Evolutionary conservation across 208 protist genomes (phyloP).

Genomic region (Strigomonas culicis): DNA sequence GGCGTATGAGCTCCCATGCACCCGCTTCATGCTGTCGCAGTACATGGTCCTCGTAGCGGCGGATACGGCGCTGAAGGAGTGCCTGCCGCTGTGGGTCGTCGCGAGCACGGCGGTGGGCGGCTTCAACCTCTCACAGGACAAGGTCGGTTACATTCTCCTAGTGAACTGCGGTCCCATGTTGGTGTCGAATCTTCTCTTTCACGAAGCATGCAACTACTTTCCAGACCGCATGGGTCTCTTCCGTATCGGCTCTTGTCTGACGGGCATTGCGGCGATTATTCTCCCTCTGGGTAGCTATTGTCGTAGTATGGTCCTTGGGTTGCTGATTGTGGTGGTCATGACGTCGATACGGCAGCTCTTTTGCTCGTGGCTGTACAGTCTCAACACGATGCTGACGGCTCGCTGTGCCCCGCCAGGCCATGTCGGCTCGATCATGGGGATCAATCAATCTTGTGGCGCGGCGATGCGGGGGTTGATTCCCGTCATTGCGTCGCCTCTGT

Average conservation of each 20-base stretch:
- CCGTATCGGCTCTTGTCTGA: conserved; percentile 23
- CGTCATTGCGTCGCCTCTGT: conserved; percentile 43
- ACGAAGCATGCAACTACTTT: conserved; percentile 24
- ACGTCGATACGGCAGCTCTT: conserved; percentile 28
- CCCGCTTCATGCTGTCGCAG: conserved; percentile 44
- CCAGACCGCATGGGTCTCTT: conserved; percentile 41
- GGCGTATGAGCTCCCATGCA: conserved; percentile 27
- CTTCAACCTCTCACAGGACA: conserved; percentile 20
- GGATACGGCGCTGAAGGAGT: conserved; percentile 30
- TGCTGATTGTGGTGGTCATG: conserved; percentile 20
- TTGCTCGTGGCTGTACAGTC: conserved; percentile 44
- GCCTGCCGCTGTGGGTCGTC: conserved; percentile 50
- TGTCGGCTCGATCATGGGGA: conserved; percentile 53
- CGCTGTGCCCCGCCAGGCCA: conserved; percentile 40
- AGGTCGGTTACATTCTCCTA: conserved; percentile 39
- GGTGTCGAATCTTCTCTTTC: conserved; percentile 34
- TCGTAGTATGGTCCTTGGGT: background rate
- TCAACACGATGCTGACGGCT: conserved; percentile 52
- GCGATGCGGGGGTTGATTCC: conserved; percentile 34
- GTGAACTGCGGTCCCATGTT: conserved; percentile 44
- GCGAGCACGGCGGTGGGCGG: conserved; percentile 24
- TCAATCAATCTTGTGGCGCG: conserved; percentile 50
- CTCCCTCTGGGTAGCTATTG: conserved; percentile 20
- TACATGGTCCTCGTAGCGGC: conserved; percentile 50
- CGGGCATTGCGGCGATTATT: conserved; percentile 13